A percentile compares a stretch with the other conserved stretches of the same genome.
Evolutionary conservation across 2,329 filamentous ascomycete genomes (phyloP).

Genomic region (Cladosporium sp.): DNA sequence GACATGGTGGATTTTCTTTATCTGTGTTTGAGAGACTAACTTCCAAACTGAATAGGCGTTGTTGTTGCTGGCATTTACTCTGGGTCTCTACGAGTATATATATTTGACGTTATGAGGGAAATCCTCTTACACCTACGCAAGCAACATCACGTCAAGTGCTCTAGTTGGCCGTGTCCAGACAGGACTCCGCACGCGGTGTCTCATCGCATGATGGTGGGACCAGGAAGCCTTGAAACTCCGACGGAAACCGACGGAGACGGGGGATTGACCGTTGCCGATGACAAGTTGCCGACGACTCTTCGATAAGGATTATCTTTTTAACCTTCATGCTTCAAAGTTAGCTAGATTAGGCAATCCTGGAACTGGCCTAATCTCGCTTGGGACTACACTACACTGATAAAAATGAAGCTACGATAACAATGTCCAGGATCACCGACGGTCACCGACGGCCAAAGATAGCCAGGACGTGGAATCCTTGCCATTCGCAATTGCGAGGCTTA

Average conservation of each 20-base stretch:
- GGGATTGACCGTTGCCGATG: background rate
- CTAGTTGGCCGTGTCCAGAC: background rate
- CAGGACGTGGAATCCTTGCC: background rate
- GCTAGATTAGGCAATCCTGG: background rate
- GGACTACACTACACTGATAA: background rate
- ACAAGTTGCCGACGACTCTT: background rate
- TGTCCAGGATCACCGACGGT: background rate
- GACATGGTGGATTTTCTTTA: background rate
- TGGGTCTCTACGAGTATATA: background rate
- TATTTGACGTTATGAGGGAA: background rate
- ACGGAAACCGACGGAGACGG: background rate
- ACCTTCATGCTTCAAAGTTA: background rate
- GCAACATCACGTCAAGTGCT: background rate
- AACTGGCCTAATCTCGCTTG: background rate
- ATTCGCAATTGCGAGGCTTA: background rate
- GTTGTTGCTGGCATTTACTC: background rate
- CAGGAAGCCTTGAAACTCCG: background rate
- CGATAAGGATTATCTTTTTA: background rate
- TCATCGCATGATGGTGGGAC: background rate
- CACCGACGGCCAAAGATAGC: background rate
- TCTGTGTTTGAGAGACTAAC: background rate
- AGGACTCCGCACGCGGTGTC: background rate
- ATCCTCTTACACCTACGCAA: background rate
- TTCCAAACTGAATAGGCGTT: background rate
- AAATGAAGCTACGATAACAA: background rate